These are phyloP conservation scores for Waltiozyma sp. DNA, from an alignment of 1,139 yeast species.

Conservation along the genomic window DNA sequence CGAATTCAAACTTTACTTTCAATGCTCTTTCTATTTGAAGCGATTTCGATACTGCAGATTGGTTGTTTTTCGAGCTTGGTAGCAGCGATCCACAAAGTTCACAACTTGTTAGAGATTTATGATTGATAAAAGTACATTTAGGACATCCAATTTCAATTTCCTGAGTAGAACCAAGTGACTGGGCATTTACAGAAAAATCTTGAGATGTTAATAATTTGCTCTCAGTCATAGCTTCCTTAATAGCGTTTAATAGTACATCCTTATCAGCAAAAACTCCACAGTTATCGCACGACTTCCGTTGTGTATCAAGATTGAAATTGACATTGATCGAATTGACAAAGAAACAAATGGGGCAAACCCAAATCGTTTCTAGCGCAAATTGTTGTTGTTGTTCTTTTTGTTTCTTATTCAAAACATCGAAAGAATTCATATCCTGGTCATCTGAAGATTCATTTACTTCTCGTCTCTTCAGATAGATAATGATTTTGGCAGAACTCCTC, in stretches of 20 bases:
- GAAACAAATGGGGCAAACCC: conserved; percentile 84
- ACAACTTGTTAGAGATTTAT: conserved; percentile 65
- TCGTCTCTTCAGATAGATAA: conserved; percentile 23
- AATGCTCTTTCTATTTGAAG: conserved; percentile 1
- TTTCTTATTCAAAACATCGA: too few species aligned
- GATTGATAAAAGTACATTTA: conserved; percentile 77
- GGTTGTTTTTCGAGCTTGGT: conserved; percentile 21
- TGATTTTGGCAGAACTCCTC: conserved; percentile 70
- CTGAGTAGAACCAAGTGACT: neutral
- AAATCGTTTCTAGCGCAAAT: conserved; percentile 32
- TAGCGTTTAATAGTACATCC: conserved; percentile 21
- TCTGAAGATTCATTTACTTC: too few species aligned
- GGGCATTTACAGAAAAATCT: too few species aligned
- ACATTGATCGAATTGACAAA: conserved; percentile 43
- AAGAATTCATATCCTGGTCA: too few species aligned
- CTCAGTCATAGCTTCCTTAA: conserved; percentile 1
- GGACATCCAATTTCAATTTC: conserved; percentile 43
- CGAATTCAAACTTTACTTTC: conserved; percentile 9
- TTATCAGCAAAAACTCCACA: conserved; percentile 59
- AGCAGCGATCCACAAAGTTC: conserved; percentile 78
- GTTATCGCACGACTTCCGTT: conserved; percentile 39
- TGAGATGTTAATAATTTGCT: too few species aligned
- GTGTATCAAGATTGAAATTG: conserved; percentile 23
- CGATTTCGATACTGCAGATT: neutral
- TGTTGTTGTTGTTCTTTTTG: neutral